Evolutionary conservation across 2,329 filamentous ascomycete species (phyloP).

Genomic region (Periconia macrospinosa): DNA sequence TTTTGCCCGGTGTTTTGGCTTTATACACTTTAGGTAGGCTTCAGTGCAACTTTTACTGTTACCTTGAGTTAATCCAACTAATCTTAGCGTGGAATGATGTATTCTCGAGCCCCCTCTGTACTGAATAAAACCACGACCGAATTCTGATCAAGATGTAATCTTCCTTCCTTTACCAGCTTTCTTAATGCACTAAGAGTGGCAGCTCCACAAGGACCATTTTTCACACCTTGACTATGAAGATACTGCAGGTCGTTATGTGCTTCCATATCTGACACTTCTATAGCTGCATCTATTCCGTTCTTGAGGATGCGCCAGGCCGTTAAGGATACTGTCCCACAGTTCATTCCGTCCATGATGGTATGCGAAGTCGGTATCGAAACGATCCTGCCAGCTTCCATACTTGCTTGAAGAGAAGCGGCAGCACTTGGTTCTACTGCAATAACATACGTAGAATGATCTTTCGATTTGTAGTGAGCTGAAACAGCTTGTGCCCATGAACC

Average conservation of each 20-base stretch:
- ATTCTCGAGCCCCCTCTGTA: slow-evolving; percentile 60
- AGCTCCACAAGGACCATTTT: slow-evolving; percentile 65
- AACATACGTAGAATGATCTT: too few species aligned
- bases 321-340: too few species aligned
- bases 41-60: not conserved
- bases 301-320: too few species aligned
- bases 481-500: too few species aligned
- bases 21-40: too few species aligned
- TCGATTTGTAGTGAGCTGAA: too few species aligned
- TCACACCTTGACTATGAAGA: slow-evolving; percentile 52
- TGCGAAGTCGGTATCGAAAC: slow-evolving; percentile 54
- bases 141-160: slow-evolving; percentile 44
- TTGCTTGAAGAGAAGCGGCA: too few species aligned
- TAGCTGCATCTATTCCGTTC: slow-evolving; percentile 62
- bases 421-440: too few species aligned
- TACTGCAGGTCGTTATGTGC: slow-evolving; percentile 61
- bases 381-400: slow-evolving; percentile 47
- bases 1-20: too few species aligned
- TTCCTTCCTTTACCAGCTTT: slow-evolving; percentile 46
- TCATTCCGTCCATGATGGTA: slow-evolving; percentile 75
- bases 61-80: not conserved
- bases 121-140: slow-evolving; percentile 67
- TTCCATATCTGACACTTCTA: slow-evolving; percentile 65
- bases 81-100: slow-evolving; percentile 8
- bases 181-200: slow-evolving; percentile 62